Percentiles rank a stretch among this genome's conserved stretches.
These are phyloP conservation scores for Escovopsis sp. DNA, from an alignment of 2,329 filamentous ascomycete genomes.

Conservation along the genomic window DNA sequence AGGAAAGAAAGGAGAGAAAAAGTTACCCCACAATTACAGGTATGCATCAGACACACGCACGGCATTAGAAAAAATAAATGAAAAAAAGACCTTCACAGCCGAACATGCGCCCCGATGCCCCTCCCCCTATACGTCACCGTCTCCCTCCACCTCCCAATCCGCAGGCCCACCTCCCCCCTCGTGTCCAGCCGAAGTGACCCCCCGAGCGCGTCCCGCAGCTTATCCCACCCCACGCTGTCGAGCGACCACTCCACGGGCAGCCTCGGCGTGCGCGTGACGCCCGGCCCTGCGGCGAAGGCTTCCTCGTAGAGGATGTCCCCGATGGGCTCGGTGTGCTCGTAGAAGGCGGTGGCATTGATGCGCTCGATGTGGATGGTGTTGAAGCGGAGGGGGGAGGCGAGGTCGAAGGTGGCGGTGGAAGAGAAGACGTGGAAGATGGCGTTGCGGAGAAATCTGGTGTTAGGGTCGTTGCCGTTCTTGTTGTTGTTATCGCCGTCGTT, in stretches of 20 bases:
- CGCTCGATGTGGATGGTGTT: constrained; percentile 63
- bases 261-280: constrained; percentile 53
- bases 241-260: constrained; percentile 72
- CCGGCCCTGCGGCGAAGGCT: constrained; percentile 64
- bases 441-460: constrained; percentile 61
- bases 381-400: constrained; percentile 61
- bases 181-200: constrained; percentile 68
- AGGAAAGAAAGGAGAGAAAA: too few relatives aligned
- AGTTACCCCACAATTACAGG: too few relatives aligned
- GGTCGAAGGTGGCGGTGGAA: constrained; percentile 70
- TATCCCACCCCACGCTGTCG: constrained; percentile 67
- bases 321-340: constrained; percentile 63
- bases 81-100: constrained; percentile 9
- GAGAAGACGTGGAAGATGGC: constrained; percentile 77
- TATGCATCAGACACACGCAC: too few relatives aligned
- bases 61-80: too few relatives aligned
- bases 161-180: constrained; percentile 57
- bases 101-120: constrained; percentile 50
- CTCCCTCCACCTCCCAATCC: constrained; percentile 61
- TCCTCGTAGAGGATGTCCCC: constrained; percentile 62
- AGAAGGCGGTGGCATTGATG: constrained; percentile 73
- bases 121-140: constrained; percentile 53
- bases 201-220: constrained; percentile 63
- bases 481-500: constrained; percentile 28
- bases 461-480: constrained; percentile 19